Base-by-base conservation (phyloP, 192 early-diverging fungal genomes). In the Geranomyces michiganensis region DNA sequence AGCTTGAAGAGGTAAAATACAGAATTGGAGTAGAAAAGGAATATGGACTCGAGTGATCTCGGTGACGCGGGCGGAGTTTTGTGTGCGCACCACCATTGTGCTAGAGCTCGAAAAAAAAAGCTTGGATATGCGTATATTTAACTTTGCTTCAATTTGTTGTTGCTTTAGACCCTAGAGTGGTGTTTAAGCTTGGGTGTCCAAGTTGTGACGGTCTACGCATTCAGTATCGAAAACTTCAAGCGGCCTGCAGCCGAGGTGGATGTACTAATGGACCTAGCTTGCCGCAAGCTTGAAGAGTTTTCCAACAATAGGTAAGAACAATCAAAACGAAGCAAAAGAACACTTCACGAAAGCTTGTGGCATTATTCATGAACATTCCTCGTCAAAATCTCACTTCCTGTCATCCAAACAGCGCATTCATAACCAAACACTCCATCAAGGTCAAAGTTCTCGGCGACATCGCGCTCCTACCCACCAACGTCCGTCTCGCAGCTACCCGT, bases 211-310 rank as follows among this genome's bases (percentile, higher is more conserved):
- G 91, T 97, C 8, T 99, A 93, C 78, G 97, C 97, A 26, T 98
- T 99, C 83, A 95, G 93, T 63, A 95, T 96, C 53, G 96, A 97
- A 72, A 99, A 99, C 82, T 99, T 98, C 76, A 94, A 93, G 72
- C 84, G 97, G 36, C 85, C 91, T 31, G 70, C 80, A 36, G 89
- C 89, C 15, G 96, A 99, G 78, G 95, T 99, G 3, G 79, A 90
- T 2, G 82, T 84, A 22, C 70, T 99, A 55, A 96, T 98, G 94
- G 76, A 88, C 21, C 67, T 98, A 15, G 90, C 92, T 33, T 80
- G 82, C 49, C 79, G 82, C 7, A 94, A 94, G 70, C 89, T 99
- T 66, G 75, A 83, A 9, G 89, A 92, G 56, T 84, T 98, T 56
- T 87, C 87, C 0, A 78, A 86, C 1, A 78, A 92, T 49, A 88